A percentile compares a stretch with the other conserved stretches of the same genome.
These are phyloP conservation scores for Penicillium occitanis DNA, from an alignment of 2,329 filamentous ascomycete species.

Conservation along the genomic window DNA sequence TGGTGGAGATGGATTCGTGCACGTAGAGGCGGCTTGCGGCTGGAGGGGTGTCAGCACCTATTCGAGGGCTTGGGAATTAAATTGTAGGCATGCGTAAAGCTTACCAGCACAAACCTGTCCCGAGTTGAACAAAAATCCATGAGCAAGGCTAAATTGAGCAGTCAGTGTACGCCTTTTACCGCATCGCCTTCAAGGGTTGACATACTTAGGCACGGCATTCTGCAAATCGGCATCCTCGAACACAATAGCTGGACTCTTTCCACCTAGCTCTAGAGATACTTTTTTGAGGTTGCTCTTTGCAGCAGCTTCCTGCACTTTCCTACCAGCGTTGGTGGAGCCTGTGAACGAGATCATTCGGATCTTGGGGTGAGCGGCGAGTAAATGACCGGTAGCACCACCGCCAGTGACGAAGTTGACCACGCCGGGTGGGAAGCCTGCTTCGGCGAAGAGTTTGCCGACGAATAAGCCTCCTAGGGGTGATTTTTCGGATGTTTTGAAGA, in stretches of 20 bases:
- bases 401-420: constrained; percentile 44
- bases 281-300: constrained; percentile 56
- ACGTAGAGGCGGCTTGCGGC: constrained; percentile 28
- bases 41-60: background rate
- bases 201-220: constrained; percentile 23
- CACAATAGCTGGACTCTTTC: constrained; percentile 41
- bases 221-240: constrained; percentile 27
- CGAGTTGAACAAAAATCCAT: constrained; percentile 24
- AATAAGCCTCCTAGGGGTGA: constrained; percentile 41
- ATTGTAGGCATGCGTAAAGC: background rate
- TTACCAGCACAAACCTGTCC: constrained; percentile 26
- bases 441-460: constrained; percentile 38
- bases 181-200: background rate
- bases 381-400: constrained; percentile 30
- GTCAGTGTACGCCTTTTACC: constrained; percentile 4
- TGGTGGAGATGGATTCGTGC: constrained; percentile 24
- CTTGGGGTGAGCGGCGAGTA: constrained; percentile 40
- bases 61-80: background rate
- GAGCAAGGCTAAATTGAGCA: constrained; percentile 13
- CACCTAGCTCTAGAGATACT: constrained; percentile 48
- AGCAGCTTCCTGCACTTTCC: constrained; percentile 51
- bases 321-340: constrained; percentile 30
- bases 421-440: constrained; percentile 49
- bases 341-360: constrained; percentile 39
- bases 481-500: constrained; percentile 50